Evolutionary conservation across 2,329 filamentous ascomycete genomes (phyloP).

Genomic region (Mycogone perniciosa): DNA sequence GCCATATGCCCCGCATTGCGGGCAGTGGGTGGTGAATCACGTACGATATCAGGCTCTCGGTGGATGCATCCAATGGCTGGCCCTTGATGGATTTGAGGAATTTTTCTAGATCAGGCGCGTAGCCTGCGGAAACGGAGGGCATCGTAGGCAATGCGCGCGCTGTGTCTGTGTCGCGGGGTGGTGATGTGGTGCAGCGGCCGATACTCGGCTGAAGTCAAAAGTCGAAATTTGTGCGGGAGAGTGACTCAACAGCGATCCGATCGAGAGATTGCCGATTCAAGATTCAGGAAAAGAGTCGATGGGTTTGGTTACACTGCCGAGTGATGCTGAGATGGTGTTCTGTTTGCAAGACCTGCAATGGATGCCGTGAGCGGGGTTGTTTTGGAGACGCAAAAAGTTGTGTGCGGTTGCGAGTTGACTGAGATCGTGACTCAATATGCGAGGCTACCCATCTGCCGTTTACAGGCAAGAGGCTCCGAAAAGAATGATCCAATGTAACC

Average conservation of each 20-base stretch:
- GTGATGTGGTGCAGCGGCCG: slow-evolving; percentile 2
- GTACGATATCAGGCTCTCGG: slow-evolving; percentile 79
- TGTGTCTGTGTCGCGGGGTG: background rate
- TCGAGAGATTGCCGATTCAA: background rate
- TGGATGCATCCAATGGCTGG: slow-evolving; percentile 69
- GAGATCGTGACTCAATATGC: slow-evolving; percentile 13
- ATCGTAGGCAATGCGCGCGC: slow-evolving; percentile 20
- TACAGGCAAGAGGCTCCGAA: background rate
- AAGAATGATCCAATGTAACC: background rate
- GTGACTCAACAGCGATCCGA: slow-evolving; percentile 1
- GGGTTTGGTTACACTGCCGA: background rate
- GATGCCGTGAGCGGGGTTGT: slow-evolving; percentile 12
- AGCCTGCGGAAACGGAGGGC: slow-evolving; percentile 30
- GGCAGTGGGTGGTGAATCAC: slow-evolving; percentile 25
- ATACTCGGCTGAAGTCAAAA: background rate
- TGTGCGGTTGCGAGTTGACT: background rate
- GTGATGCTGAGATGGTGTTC: background rate
- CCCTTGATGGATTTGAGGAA: slow-evolving; percentile 75
- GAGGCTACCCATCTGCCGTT: slow-evolving; percentile 9
- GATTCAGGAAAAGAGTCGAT: background rate
- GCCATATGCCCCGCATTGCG: slow-evolving; percentile 8
- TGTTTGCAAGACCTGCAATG: slow-evolving; percentile 5
- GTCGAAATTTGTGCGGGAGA: slow-evolving; percentile 9
- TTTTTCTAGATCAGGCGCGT: slow-evolving; percentile 66
- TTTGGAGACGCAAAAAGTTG: slow-evolving; percentile 8